Evolutionary conservation across 345 rosid genomes (phyloP).

Genomic region (Salix exigua): DNA sequence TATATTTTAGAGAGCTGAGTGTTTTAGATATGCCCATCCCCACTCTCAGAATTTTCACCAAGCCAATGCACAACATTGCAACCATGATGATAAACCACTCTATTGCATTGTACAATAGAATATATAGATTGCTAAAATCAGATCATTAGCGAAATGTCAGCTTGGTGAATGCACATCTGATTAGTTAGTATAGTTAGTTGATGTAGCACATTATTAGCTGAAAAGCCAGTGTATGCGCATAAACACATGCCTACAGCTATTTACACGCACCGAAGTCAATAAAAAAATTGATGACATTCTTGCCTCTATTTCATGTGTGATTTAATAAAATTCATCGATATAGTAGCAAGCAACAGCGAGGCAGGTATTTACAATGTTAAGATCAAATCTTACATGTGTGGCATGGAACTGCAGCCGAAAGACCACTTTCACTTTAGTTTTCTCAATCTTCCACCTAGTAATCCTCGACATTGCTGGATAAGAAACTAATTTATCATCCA

Average conservation of each 20-base stretch:
- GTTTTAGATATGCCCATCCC: not conserved
- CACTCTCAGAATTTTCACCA: not conserved
- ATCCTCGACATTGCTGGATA: constrained; percentile 67
- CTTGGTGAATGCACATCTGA: not conserved
- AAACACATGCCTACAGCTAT: not conserved
- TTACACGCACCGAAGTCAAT: not conserved
- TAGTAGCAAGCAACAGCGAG: not conserved
- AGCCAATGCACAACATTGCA: not conserved
- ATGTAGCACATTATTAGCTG: not conserved
- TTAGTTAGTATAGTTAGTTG: not conserved
- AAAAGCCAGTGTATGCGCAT: not conserved
- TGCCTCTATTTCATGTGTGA: not conserved
- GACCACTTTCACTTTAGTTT: constrained; percentile 91
- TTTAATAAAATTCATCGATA: not conserved
- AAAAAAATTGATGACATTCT: not conserved
- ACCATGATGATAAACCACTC: not conserved
- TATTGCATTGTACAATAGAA: not conserved
- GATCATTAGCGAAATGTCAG: not conserved
- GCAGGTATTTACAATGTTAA: not conserved
- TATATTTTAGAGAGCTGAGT: not conserved
- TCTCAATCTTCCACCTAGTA: constrained; percentile 85
- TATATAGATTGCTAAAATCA: not conserved
- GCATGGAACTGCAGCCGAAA: constrained; percentile 95
- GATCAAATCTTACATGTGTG: constrained; percentile 69
- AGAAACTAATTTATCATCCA: constrained; percentile 34